phyloP scores from a whole-genome alignment of 805 yeast genomes.

The Yarrowia keelungensis region DNA sequence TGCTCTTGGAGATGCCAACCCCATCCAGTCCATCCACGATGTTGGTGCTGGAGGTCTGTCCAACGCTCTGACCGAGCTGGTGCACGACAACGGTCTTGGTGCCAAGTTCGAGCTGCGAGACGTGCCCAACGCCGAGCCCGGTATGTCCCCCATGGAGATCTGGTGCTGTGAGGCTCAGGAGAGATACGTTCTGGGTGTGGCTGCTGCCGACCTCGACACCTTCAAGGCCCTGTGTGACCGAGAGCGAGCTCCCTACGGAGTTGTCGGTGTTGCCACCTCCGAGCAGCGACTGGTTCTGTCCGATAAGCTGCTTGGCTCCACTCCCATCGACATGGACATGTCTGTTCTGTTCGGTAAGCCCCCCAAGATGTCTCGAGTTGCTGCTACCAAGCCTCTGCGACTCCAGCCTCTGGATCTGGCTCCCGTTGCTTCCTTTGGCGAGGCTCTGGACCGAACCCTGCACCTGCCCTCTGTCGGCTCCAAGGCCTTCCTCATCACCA shows the following conservation, averaged over 20 bases:
- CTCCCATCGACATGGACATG: conserved; percentile 97
- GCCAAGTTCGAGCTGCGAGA: conserved; percentile 91
- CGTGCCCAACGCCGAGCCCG: conserved; percentile 88
- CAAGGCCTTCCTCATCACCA: conserved; percentile 92
- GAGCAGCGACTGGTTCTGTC: conserved; percentile 83
- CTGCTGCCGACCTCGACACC: conserved; percentile 71
- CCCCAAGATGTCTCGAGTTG: conserved; percentile 87
- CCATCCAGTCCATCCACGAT: conserved; percentile 95
- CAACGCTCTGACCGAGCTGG: conserved; percentile 96
- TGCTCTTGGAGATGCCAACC: conserved; percentile 74
- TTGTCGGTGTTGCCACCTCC: conserved; percentile 91
- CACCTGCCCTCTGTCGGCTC: conserved; percentile 94
- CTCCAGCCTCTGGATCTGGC: conserved; percentile 48
- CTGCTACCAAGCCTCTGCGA: conserved; percentile 65
- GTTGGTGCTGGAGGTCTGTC: conserved; percentile 99
- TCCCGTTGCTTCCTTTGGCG: conserved; percentile 54
- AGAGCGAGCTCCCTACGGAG: conserved; percentile 95
- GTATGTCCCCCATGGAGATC: conserved; percentile 99
- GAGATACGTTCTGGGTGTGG: conserved; percentile 92
- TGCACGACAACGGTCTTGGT: conserved; percentile 95
- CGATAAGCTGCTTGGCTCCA: conserved; percentile 75
- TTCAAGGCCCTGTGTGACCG: conserved; percentile 86
- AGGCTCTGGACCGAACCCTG: conserved; percentile 81
- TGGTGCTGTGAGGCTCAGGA: conserved; percentile 99
- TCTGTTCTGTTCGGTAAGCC: conserved; percentile 94